A percentile compares a stretch with the other conserved stretches of the same genome.
phyloP scores from a whole-genome alignment of 805 yeast species.

The Suhomyces vadensis region DNA sequence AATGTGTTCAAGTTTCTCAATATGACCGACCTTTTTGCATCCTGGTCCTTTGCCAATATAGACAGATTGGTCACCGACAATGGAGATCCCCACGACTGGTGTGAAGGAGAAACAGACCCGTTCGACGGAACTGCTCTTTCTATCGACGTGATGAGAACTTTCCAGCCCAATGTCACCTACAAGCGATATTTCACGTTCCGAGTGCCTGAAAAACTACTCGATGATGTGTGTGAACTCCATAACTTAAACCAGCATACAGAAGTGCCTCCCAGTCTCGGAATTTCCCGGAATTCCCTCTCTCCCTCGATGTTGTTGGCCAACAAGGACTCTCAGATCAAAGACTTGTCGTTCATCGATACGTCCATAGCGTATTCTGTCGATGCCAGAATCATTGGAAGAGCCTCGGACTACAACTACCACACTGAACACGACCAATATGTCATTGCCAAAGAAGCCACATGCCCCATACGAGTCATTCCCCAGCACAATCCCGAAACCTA shows the following conservation, averaged over 20 bases:
- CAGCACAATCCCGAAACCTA: slow-evolving; percentile 22
- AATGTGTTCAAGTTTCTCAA: slow-evolving; percentile 40
- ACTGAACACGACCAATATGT: slow-evolving; percentile 33
- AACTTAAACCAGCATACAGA: slow-evolving; percentile 35
- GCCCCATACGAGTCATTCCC: slow-evolving; percentile 41
- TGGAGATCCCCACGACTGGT: slow-evolving; percentile 39
- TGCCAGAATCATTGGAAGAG: slow-evolving; percentile 43
- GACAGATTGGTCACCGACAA: slow-evolving; percentile 36
- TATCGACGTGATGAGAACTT: slow-evolving; percentile 36
- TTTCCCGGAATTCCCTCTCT: slow-evolving; percentile 24
- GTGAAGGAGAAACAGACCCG: slow-evolving; percentile 47
- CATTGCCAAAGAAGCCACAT: slow-evolving; percentile 33
- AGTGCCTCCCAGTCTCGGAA: slow-evolving; percentile 40
- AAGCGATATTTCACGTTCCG: slow-evolving; percentile 44
- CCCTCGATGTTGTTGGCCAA: slow-evolving; percentile 27
- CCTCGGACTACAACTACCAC: slow-evolving; percentile 31
- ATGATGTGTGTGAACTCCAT: slow-evolving; percentile 41
- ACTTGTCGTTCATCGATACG: slow-evolving; percentile 38
- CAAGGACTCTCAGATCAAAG: slow-evolving; percentile 26
- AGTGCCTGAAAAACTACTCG: slow-evolving; percentile 42
- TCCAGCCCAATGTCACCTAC: slow-evolving; percentile 40
- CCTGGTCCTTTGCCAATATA: slow-evolving; percentile 46
- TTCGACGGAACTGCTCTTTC: slow-evolving; percentile 37
- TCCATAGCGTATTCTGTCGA: slow-evolving; percentile 37
- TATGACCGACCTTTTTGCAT: slow-evolving; percentile 46